Evolutionary conservation across 257 asterid genomes (phyloP), one percentile per base, ranked within the genome.

Genomic region (Fraxinus anomala): DNA sequence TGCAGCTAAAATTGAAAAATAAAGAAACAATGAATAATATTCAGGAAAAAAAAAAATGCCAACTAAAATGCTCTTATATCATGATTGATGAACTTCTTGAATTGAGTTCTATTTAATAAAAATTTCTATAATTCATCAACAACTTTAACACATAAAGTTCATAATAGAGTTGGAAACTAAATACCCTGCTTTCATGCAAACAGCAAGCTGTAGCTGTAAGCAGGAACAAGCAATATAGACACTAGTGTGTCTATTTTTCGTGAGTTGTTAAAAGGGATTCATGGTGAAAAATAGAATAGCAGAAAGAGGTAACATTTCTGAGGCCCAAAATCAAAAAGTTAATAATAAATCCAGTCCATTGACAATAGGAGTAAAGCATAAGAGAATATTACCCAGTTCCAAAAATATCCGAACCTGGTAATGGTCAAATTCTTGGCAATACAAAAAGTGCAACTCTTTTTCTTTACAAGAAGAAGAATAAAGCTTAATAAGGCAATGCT

Each of bases 401-500:
- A 78, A 67, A 26, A 71, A 65, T 11, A 70, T 54, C 83, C 83
- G 13, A 61, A 93, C 97, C 91, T 89, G 88, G 82, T 90, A 90
- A 83, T 6, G 79, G 72, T 87, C 92, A 79, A 95, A 84, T 81
- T 86, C 91, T 73, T 77, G 86, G 78, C 67, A 76, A 76, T 72
- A 49, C 34, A 69, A n/a, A 30, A 56, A 72, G 75, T 79, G 85
- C 44, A 51, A 61, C 51, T 82, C 82, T 82, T 79, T 86, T 61
- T 83, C 91, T 83, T 80, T 68, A 76, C 84, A 78, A 77, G 91
- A 88, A 70, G 93, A 89, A 85, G 84, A 85, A 83, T 83, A 89
- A 70, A 91, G 89, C 79, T 87, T 84, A 75, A 81, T 75, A 72
- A 95, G 92, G 88, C 83, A 77, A 82, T 76, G 83, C 88, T 95